Base-by-base conservation (phyloP, 352 stramenopile genomes). In the Phytophthora cryptogea region DNA sequence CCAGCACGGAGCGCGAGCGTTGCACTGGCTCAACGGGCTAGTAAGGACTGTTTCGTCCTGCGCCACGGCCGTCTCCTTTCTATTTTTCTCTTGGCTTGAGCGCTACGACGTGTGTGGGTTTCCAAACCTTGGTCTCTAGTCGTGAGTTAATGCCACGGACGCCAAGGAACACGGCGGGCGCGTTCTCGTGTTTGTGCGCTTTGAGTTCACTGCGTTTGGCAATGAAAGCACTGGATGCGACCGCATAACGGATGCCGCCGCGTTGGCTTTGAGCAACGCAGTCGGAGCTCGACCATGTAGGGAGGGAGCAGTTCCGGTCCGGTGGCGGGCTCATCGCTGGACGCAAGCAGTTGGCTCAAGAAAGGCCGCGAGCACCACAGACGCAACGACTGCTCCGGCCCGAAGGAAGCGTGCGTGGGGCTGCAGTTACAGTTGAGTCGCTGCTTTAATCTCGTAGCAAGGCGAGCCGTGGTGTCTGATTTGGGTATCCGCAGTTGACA, bases 11-110 rank as follows among this genome's bases (percentile, higher is more conserved):
- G 40, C 28, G 27, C 8, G 32, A 63, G 63, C 50, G 57, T 64
- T 64, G 59, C 49, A 63, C 64, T 62, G 64, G 52, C 53, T 68
- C 46, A 73, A 42, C 53, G 39, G 41, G 31, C 50, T 23, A 37
- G 27, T 27, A 16, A 5, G 36, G 56, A 73, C 66, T 74, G 66
- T 70, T 70, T 74, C 61, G 66, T 70, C 55, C 50, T 61, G 50
- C 60, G 48, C 4, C 27, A 32, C n/a, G 47, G 30, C 28, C 35
- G 59, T 71, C 57, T 37, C 46, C 46, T 67, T 72, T 72, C 54
- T 56, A 70, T 51, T 59, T 73, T 54, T 59, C 31, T 66, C 20
- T 8, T 58, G n/a, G 10, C 31, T 50, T 39, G 42, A 42, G 43
- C 14, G 30, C n/a, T 7, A 28, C 16, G 42, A 31, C 20, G 11